phyloP scores from a whole-genome alignment of 1,139 yeast genomes.

The Chernovozyma aurita region DNA sequence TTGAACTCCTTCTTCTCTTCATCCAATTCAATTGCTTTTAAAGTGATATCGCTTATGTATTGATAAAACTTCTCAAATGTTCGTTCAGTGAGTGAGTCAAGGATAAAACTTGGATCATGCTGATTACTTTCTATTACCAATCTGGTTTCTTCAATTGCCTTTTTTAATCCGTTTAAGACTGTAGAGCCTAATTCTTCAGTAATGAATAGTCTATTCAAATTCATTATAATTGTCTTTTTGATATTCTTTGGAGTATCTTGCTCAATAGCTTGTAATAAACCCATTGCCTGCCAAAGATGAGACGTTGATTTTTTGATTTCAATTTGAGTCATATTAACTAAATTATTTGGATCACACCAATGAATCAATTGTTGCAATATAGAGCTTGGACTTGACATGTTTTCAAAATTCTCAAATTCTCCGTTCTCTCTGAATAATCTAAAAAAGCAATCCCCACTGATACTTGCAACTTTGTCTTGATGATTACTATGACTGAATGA shows the following conservation, averaged over 20 bases:
- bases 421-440: slow-evolving; percentile 46
- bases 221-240: slow-evolving; percentile 52
- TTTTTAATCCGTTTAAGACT: slow-evolving; percentile 28
- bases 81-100: slow-evolving; percentile 44
- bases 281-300: slow-evolving; percentile 57
- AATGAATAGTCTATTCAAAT: slow-evolving; percentile 45
- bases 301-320: slow-evolving; percentile 39
- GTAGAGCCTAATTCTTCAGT: slow-evolving; percentile 26
- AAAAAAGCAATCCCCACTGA: slow-evolving; percentile 63
- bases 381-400: slow-evolving; percentile 48
- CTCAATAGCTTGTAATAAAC: slow-evolving; percentile 48
- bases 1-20: slow-evolving; percentile 8
- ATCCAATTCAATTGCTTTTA: slow-evolving; percentile 23
- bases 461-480: slow-evolving; percentile 61
- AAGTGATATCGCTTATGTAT: slow-evolving; percentile 22
- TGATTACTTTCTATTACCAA: slow-evolving; percentile 20
- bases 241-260: slow-evolving; percentile 50
- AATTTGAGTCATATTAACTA: slow-evolving; percentile 49
- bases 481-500: slow-evolving; percentile 75
- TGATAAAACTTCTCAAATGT: slow-evolving; percentile 43
- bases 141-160: slow-evolving; percentile 33
- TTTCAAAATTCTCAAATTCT: slow-evolving; percentile 19
- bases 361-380: slow-evolving; percentile 71
- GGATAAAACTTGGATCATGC: slow-evolving; percentile 24
- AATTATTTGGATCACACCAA: slow-evolving; percentile 82